Evolutionary conservation across 177 flowering plant species (phyloP).

Genomic region (Vitis hybrid): DNA sequence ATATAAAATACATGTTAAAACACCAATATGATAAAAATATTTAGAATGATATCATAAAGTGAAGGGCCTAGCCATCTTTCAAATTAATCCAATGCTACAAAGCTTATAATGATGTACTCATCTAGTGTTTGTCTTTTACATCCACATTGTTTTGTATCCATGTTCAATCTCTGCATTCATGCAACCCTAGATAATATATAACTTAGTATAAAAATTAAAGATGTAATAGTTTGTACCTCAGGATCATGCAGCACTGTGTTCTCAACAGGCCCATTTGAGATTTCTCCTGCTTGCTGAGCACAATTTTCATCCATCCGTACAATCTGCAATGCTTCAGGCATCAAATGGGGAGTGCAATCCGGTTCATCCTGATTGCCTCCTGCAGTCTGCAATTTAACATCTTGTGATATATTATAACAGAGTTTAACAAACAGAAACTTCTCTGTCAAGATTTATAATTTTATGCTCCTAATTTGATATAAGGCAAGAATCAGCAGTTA

Average conservation of each 20-base stretch:
- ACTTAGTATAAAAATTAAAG: background rate
- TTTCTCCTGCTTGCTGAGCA: background rate
- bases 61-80: no score
- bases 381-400: constrained; percentile 14
- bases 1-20: no score
- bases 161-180: background rate
- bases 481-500: constrained; percentile 7
- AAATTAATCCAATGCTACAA: no score
- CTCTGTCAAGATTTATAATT: background rate
- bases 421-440: background rate
- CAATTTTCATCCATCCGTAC: constrained; percentile 3
- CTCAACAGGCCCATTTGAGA: constrained; percentile 1
- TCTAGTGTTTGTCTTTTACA: no score
- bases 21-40: no score
- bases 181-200: background rate
- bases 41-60: no score
- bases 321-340: constrained; percentile 6
- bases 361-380: constrained; percentile 1
- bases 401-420: background rate
- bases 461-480: background rate
- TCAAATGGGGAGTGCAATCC: constrained; percentile 1
- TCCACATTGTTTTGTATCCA: no score
- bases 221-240: constrained; percentile 12
- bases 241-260: constrained; percentile 5
- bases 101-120: no score